Conservation (phyloP, 306 rosid species). For the Trichosanthes truncata region DNA sequence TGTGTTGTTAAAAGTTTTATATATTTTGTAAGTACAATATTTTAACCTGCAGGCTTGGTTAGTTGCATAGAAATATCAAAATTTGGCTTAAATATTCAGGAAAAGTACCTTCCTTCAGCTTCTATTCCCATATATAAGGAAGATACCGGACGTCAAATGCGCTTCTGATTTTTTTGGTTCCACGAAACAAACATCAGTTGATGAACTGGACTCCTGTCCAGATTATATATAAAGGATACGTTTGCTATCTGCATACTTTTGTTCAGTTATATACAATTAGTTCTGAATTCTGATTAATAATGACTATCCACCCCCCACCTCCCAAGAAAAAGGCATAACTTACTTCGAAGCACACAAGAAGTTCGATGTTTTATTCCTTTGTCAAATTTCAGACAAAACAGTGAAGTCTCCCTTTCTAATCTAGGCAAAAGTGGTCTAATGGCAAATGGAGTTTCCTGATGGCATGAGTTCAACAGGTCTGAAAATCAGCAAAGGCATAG, state of each 20-base stretch:
- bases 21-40: neutral
- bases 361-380: neutral
- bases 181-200: neutral
- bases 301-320: neutral
- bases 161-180: neutral
- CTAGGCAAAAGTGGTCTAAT: neutral
- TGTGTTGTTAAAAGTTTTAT: neutral
- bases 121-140: neutral
- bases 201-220: neutral
- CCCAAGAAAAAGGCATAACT: neutral
- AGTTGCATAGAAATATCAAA: neutral
- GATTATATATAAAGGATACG: neutral
- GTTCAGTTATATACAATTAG: neutral
- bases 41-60: neutral
- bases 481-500: neutral
- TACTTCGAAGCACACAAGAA: neutral
- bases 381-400: neutral
- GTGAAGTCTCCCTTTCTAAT: neutral
- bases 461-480: neutral
- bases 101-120: conserved; percentile 1
- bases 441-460: neutral
- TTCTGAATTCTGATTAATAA: neutral
- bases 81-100: neutral
- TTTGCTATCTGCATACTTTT: neutral
- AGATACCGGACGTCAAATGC: neutral